Evolutionary conservation across 768 basidiomycete species (phyloP).

Genomic region (Mycena filopes): DNA sequence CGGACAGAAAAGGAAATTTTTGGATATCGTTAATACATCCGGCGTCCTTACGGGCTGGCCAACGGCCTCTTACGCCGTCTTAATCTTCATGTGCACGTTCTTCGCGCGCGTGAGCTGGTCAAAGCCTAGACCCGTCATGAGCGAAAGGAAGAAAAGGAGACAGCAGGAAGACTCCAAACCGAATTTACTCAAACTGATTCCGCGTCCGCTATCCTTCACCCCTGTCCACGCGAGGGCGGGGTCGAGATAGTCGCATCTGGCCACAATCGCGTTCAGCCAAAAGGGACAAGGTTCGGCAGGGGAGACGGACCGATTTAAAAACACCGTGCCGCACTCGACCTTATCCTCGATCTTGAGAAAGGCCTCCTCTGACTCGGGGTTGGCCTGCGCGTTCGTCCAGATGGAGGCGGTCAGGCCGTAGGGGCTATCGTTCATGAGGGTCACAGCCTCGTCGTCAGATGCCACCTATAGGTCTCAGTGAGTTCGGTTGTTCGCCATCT

Average conservation of each 20-base stretch:
- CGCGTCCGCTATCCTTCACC: conserved; percentile 92
- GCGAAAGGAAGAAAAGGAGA: neutral
- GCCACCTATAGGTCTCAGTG: conserved; percentile 60
- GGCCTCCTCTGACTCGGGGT: conserved; percentile 69
- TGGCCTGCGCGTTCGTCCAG: conserved; percentile 83
- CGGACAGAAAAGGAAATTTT: conserved; percentile 2
- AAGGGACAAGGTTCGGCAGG: neutral
- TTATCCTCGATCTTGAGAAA: conserved; percentile 77
- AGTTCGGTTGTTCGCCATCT: neutral
- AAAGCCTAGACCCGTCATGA: conserved; percentile 63
- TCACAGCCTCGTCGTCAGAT: conserved; percentile 88
- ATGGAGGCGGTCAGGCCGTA: conserved; percentile 95
- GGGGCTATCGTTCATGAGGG: conserved; percentile 95
- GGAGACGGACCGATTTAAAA: conserved; percentile 77
- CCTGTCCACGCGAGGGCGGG: conserved; percentile 96
- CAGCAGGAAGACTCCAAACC: conserved; percentile 57
- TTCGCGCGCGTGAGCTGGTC: conserved; percentile 88
- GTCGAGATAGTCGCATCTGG: conserved; percentile 88
- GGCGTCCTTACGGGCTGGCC: too few relatives aligned
- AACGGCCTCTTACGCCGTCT: conserved; percentile 49
- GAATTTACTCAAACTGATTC: conserved; percentile 89
- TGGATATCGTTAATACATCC: too few relatives aligned
- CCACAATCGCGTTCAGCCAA: neutral
- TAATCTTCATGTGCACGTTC: conserved; percentile 85
- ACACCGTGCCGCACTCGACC: conserved; percentile 92